phyloP scores from a whole-genome alignment of 495 filamentous ascomycete species.

The Trichocladium antarcticum region DNA sequence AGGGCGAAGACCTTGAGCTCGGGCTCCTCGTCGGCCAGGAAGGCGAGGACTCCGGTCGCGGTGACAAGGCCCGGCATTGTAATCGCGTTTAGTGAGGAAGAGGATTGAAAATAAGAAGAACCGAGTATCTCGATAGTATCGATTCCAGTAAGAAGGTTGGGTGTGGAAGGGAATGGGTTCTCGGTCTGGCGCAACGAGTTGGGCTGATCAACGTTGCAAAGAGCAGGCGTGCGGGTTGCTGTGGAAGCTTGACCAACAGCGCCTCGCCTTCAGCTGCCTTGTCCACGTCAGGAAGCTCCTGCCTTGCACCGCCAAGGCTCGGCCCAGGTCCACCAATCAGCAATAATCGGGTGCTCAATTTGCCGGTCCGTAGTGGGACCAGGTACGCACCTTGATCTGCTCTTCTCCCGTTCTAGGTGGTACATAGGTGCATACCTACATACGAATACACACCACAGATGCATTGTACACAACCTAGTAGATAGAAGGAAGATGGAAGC shows the following conservation, averaged over 20 bases:
- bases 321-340: slow-evolving; percentile 2
- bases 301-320: slow-evolving; percentile 18
- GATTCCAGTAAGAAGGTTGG: not conserved
- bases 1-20: slow-evolving; percentile 90
- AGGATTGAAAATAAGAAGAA: not conserved
- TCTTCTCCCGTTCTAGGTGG: no score
- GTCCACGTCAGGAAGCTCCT: slow-evolving; percentile 32
- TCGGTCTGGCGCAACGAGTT: slow-evolving; percentile 2
- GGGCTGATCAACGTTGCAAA: not conserved
- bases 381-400: not conserved
- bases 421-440: no score
- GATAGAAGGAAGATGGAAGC: no score
- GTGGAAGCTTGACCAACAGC: slow-evolving; percentile 5
- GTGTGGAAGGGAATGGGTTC: slow-evolving; percentile 5
- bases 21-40: slow-evolving; percentile 85
- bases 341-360: not conserved
- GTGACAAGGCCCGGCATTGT: slow-evolving; percentile 90
- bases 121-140: not conserved
- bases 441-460: no score
- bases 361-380: not conserved
- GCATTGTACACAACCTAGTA: no score
- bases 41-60: slow-evolving; percentile 87
- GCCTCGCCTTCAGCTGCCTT: slow-evolving; percentile 2
- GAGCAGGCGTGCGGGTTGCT: not conserved
- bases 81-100: slow-evolving; percentile 2